These are phyloP conservation scores for Claviceps cyperi DNA, from an alignment of 2,329 filamentous ascomycete genomes.

Conservation along the genomic window DNA sequence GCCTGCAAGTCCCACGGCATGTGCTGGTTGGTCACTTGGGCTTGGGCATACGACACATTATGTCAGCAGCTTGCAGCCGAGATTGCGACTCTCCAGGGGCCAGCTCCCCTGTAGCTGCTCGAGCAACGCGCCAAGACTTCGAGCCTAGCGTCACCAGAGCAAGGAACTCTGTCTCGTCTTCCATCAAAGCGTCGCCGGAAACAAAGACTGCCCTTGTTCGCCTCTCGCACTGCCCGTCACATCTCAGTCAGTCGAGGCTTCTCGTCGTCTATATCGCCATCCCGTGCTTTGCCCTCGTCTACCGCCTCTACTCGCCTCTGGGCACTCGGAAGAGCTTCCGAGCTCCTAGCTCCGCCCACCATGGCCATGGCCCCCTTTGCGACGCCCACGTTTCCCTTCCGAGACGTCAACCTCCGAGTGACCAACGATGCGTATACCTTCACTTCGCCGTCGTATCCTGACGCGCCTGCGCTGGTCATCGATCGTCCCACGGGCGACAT, in stretches of 20 bases:
- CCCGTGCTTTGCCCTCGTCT: neutral
- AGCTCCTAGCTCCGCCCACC: neutral
- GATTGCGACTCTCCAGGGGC: too few relatives aligned
- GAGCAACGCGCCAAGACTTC: too few relatives aligned
- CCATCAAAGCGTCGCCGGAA: too few relatives aligned
- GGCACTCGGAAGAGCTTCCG: neutral
- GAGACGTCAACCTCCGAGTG: constrained; percentile 94
- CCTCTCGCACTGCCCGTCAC: too few relatives aligned
- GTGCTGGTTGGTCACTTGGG: neutral
- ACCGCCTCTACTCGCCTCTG: neutral
- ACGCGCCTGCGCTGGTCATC: constrained; percentile 74
- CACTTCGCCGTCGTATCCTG: constrained; percentile 83
- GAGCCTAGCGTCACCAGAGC: too few relatives aligned
- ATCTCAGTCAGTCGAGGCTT: neutral
- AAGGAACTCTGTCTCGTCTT: too few relatives aligned
- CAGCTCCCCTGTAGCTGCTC: too few relatives aligned
- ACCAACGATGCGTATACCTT: constrained; percentile 90
- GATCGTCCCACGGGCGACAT: constrained; percentile 88
- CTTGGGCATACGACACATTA: neutral
- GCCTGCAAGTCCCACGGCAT: too few relatives aligned
- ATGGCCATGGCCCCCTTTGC: constrained; percentile 29
- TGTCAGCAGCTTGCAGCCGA: neutral
- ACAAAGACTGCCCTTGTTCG: too few relatives aligned
- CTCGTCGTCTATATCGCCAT: neutral
- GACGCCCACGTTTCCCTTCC: constrained; percentile 49